phyloP scores from a whole-genome alignment of 805 yeast genomes.

The Sugiyamaella americana region DNA sequence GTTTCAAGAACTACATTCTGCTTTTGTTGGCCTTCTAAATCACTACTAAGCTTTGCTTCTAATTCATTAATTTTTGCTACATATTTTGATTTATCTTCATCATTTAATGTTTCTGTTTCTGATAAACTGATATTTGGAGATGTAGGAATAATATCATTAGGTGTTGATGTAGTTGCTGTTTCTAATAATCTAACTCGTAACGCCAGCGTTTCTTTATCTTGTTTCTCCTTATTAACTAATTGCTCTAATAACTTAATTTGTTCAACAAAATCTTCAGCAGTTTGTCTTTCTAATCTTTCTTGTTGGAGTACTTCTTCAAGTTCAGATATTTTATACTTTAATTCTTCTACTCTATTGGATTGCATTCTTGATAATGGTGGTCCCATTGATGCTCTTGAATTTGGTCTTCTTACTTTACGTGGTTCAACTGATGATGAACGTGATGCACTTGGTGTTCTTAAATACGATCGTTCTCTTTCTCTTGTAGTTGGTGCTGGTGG shows the following conservation, averaged over 20 bases:
- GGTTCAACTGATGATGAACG: slow-evolving; percentile 14
- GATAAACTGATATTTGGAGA: slow-evolving; percentile 7
- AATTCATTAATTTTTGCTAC: slow-evolving; percentile 15
- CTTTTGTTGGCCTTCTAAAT: slow-evolving; percentile 1
- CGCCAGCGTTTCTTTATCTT: slow-evolving; percentile 15
- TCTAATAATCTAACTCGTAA: background rate
- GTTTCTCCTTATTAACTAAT: slow-evolving; percentile 16
- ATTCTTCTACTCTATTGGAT: slow-evolving; percentile 22
- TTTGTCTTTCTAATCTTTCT: slow-evolving; percentile 22
- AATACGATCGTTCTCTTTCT: background rate
- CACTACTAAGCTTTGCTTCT: slow-evolving; percentile 9
- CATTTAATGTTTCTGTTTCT: slow-evolving; percentile 10
- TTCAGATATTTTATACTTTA: slow-evolving; percentile 25
- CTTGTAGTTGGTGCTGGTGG: background rate
- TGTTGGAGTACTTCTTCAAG: slow-evolving; percentile 25
- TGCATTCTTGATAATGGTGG: slow-evolving; percentile 14
- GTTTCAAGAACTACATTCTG: slow-evolving; percentile 17
- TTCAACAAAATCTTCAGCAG: slow-evolving; percentile 16
- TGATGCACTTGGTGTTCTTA: slow-evolving; percentile 6
- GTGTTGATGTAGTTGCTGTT: background rate
- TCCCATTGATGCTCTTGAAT: slow-evolving; percentile 13
- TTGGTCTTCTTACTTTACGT: slow-evolving; percentile 15
- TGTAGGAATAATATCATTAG: background rate
- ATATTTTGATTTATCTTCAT: slow-evolving; percentile 12
- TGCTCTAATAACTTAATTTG: slow-evolving; percentile 21